Percentiles rank a stretch among this genome's conserved stretches.
These are phyloP conservation scores for Colletotrichum somersetense DNA, from an alignment of 2,329 filamentous ascomycete species.

Conservation along the genomic window DNA sequence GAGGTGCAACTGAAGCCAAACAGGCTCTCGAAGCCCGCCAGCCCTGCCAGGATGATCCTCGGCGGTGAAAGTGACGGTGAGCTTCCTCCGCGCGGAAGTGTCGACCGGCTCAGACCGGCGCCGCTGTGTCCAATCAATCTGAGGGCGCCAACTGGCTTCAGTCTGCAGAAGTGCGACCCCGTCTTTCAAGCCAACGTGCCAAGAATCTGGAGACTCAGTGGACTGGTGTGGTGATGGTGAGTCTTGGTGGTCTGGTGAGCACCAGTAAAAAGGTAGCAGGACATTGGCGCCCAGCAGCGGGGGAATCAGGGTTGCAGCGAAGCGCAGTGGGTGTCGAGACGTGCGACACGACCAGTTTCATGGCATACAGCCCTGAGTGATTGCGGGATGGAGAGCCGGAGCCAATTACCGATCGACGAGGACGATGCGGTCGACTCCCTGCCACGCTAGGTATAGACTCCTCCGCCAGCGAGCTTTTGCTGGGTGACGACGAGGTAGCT, in stretches of 20 bases:
- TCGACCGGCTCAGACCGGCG: conserved; percentile 7
- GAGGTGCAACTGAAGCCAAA: neutral
- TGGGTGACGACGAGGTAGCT: conserved; percentile 9
- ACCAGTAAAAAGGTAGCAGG: neutral
- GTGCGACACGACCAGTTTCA: conserved; percentile 43
- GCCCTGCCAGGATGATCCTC: conserved; percentile 36
- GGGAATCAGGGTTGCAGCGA: conserved; percentile 32
- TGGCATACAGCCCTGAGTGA: conserved; percentile 33
- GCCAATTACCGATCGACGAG: conserved; percentile 34
- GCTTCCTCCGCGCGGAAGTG: conserved; percentile 18
- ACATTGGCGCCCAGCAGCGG: conserved; percentile 32
- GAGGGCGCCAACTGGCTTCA: conserved; percentile 29
- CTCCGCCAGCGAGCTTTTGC: conserved; percentile 2
- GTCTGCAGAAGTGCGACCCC: conserved; percentile 11
- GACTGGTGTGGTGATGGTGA: conserved; percentile 13
- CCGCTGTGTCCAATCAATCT: conserved; percentile 34
- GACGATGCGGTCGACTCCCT: conserved; percentile 11
- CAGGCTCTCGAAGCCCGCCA: conserved; percentile 22
- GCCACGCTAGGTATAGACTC: conserved; percentile 10
- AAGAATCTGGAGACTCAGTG: conserved; percentile 11
- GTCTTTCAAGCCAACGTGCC: conserved; percentile 4
- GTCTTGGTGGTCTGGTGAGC: conserved; percentile 10
- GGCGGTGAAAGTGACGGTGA: conserved; percentile 32
- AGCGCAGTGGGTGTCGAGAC: conserved; percentile 40
- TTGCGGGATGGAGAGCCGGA: conserved; percentile 5